Evolutionary conservation across 306 rosid species (phyloP), one percentile per base, ranked within the genome.

Genomic region (Lathyrus oleraceus): DNA sequence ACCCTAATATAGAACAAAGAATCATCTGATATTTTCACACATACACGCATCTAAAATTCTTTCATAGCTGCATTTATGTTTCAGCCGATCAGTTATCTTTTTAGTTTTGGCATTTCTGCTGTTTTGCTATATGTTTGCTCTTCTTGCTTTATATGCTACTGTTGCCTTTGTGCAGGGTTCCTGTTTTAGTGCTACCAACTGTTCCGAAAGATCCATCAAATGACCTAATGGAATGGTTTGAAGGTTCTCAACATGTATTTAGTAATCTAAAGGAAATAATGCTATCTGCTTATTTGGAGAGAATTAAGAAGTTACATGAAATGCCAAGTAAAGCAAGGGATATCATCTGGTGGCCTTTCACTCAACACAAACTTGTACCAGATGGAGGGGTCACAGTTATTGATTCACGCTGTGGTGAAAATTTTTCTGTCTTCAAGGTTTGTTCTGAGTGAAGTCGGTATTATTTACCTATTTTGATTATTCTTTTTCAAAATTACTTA

Each of bases 271-370:
- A 81, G 83, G 90, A 90, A 79, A 80, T 82, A 74, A 78, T 94
- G 95, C 70, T 85, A 47, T 84, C 88, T 44, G 80, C 91, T 64
- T 76, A 87, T 82, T 61, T 75, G 10, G 75, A 84, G 84, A 84
- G 91, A 70, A 65, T 85, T 39, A 76, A 75, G 77, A 87, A 83
- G 79, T 79, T 94, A 74, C 92, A 79, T 61, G 87, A 84, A 79
- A 93, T 93, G 98, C 89, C 98, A 65, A 87, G 63, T 80, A 87
- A 84, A 75, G 98, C 98, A 12, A 65, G 69, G 36, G 78, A 88
- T 76, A 78, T 90, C 66, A 76, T 93, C 71, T 93, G 98, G 98
- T 93, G 98, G 98, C 98, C 97, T 69, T 93, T 93, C 79, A 93
- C 98, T 69, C 98, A 93, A 79, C 98, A 93, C 82, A 75, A 86